Evolutionary conservation across 163 green algal genomes (phyloP).

Genomic region (Chlamydomonas reinhardtii): DNA sequence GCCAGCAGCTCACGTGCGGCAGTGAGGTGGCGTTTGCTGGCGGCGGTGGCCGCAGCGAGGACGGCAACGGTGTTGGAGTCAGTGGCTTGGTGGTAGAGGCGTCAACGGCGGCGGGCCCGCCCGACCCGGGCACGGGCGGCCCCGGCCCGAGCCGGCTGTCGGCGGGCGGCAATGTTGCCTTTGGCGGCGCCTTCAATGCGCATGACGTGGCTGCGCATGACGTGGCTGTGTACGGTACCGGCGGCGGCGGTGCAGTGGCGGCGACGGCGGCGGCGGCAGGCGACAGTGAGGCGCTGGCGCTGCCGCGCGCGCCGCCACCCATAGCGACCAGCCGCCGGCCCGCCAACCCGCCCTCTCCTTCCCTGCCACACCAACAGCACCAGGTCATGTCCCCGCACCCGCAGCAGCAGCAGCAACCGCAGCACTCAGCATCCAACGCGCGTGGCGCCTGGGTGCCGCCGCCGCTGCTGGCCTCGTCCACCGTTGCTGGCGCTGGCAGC

Average conservation of each 20-base stretch:
- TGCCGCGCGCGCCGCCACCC: not conserved
- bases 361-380: no score
- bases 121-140: no score
- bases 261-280: no score
- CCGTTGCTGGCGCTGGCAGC: not conserved
- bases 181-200: not conserved
- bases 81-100: not conserved
- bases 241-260: no score
- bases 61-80: not conserved
- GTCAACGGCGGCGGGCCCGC: no score
- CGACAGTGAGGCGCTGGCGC: not conserved
- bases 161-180: not conserved
- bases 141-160: no score
- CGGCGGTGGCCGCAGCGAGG: not conserved
- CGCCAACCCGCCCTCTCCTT: no score
- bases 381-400: no score
- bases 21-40: not conserved
- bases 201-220: not conserved
- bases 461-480: slow-evolving; percentile 4
- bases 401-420: no score
- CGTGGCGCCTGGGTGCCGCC: not conserved
- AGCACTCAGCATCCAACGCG: no score
- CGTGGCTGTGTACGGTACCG: not conserved
- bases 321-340: not conserved
- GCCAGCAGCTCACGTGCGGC: no score